Evolutionary conservation across 106 monocot genomes (phyloP), one percentile per base, ranked within the genome.

Genomic region (Phalaenopsis equestris): DNA sequence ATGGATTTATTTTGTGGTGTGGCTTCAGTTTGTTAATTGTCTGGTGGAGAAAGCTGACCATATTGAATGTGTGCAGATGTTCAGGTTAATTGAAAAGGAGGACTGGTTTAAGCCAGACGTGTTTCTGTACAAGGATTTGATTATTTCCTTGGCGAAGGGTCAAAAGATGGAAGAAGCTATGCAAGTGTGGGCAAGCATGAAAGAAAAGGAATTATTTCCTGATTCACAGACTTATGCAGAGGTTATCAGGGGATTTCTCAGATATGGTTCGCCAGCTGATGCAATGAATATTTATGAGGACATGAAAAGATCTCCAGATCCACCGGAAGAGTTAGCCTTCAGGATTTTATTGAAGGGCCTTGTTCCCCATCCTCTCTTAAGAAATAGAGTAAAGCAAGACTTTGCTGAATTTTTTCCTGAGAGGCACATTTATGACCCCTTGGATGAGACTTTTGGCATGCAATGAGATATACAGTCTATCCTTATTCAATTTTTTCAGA

Each of bases 201-300:
- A 64, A 72, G 84, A 86, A 42, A 90, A 98, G 18, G 76, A 89
- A 18, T 56, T 92, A 46, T 98, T 89, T 86, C 98, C 98, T 75
- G 98, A 94, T 83, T 78, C 88, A 0, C 98, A 94, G 79, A 98
- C 98, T 24, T 98, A 98, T 79, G 92, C 89, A 12, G 98, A 98
- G 85, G 94, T 98, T 55, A 92, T 98, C 64, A 88, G 98, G 81
- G 98, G 98, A 47, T 98, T 98, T 75, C 78, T 94, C 48, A 82
- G 85, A 86, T 92, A 89, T 24, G 94, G 98, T 12, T 98, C 98
- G 3, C 98, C 98, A 0, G 90, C 98, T 23, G 98, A 98, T 86
- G 98, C 94, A 16, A 98, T 98, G 98, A 98, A 94, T 56, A 87
- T 98, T 47, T 98, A 94, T n/a, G 98, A 94, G 81, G 98, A 94